Percentiles rank a stretch among this genome's conserved stretches.
These are phyloP conservation scores for Exophiala alcalophila DNA, from an alignment of 2,329 filamentous ascomycete genomes.

Conservation along the genomic window DNA sequence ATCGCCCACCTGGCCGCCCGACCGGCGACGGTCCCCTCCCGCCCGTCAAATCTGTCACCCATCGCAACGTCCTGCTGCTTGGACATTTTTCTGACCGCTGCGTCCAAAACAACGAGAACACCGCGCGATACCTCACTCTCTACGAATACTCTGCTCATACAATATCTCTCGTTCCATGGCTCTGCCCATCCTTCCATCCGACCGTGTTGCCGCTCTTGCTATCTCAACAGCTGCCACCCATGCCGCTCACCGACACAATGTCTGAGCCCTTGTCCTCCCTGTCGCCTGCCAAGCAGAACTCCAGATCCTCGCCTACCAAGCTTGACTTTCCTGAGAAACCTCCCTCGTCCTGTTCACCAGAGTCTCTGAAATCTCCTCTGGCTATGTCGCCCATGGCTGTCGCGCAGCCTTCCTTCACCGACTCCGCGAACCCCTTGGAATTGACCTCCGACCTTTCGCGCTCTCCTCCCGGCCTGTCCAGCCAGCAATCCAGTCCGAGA, in stretches of 20 bases:
- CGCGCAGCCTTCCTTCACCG: slow-evolving; percentile 25
- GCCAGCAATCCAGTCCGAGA: slow-evolving; percentile 24
- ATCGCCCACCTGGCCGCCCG: slow-evolving; percentile 15
- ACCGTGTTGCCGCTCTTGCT: slow-evolving; percentile 1
- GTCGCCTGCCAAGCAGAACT: slow-evolving; percentile 42
- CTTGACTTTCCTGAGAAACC: slow-evolving; percentile 22
- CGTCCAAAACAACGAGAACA: too few species aligned
- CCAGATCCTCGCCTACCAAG: slow-evolving; percentile 36
- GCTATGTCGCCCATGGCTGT: slow-evolving; percentile 14
- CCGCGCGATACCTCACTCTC: too few species aligned
- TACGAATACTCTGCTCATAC: too few species aligned
- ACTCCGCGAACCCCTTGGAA: slow-evolving; percentile 30
- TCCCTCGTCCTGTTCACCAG: slow-evolving; percentile 24
- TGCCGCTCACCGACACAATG: slow-evolving; percentile 33
- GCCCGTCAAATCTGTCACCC: too few species aligned
- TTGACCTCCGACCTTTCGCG: slow-evolving; percentile 26
- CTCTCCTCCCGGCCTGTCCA: slow-evolving; percentile 13
- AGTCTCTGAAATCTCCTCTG: slow-evolving; percentile 17
- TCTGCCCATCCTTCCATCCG: slow-evolving; percentile 7
- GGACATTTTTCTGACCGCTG: too few species aligned
- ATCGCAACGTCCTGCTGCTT: too few species aligned
- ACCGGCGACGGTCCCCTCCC: too few species aligned
- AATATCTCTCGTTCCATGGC: slow-evolving; percentile 16
- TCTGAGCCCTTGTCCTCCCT: slow-evolving; percentile 42
- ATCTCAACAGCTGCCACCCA: slow-evolving; percentile 6